Conservation (phyloP, 192 early-diverging fungal genomes). For the Powellomyces hirtus region DNA sequence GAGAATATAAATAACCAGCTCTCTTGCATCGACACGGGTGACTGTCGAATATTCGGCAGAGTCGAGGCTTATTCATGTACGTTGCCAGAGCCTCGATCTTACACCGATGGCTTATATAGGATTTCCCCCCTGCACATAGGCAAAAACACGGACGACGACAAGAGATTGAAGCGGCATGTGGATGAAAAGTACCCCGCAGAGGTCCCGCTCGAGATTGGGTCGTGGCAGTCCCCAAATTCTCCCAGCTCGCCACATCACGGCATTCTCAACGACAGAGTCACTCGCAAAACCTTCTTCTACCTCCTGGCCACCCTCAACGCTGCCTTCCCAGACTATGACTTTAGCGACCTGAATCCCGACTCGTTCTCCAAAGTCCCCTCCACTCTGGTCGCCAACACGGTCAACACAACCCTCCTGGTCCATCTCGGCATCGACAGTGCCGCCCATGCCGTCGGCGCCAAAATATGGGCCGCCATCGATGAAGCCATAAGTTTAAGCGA, state of each 20-base stretch:
- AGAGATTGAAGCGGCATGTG: constrained; percentile 85
- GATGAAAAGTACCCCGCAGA: constrained; percentile 80
- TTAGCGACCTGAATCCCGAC: constrained; percentile 82
- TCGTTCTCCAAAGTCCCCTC: constrained; percentile 75
- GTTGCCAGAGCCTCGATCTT: too few species aligned
- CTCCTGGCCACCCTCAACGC: constrained; percentile 94
- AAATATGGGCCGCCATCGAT: constrained; percentile 88
- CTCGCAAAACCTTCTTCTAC: constrained; percentile 88
- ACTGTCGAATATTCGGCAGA: constrained; percentile 78
- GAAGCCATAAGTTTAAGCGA: constrained; percentile 77
- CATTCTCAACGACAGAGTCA: constrained; percentile 70
- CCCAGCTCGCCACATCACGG: constrained; percentile 28
- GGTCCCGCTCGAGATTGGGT: constrained; percentile 40
- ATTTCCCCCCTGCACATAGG: too few species aligned
- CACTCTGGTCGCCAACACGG: constrained; percentile 72
- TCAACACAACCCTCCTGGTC: constrained; percentile 78
- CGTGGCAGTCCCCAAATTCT: constrained; percentile 68
- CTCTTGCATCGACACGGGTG: constrained; percentile 76
- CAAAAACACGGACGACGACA: constrained; percentile 90
- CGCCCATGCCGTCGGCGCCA: constrained; percentile 54
- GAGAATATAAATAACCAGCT: constrained; percentile 84
- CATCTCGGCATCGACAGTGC: constrained; percentile 72
- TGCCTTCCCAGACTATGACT: constrained; percentile 96
- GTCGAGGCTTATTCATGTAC: constrained; percentile 95
- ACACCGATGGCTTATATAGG: too few species aligned